Base-by-base conservation (phyloP, 768 basidiomycete species). In the Kwoniella shandongensis region DNA sequence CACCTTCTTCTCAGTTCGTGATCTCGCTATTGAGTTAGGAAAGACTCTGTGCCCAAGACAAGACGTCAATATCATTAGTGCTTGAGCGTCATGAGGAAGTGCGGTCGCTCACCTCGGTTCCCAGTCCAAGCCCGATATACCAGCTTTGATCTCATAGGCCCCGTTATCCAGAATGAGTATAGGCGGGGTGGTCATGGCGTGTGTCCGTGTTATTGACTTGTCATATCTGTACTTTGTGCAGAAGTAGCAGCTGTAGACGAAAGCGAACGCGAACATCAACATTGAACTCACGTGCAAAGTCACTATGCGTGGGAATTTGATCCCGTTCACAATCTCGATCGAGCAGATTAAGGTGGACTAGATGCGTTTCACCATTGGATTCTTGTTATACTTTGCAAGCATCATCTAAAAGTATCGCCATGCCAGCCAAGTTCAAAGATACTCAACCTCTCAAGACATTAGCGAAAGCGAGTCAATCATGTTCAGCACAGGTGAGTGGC, bases 151-250 rank as follows among this genome's bases (percentile, higher is more conserved):
- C 3, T 83, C 83, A 32, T 82, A 84, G 10, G 85, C 92, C 38
- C 92, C 92, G 72, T 94, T 97, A 75, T 97, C 92, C 42, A 94
- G 80, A 13, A 93, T 80, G 52, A 92, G 78, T 25, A 85, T 79
- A 12, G 78, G 70, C 54, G 76, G 57, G 36, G 63, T 44, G 17
- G 63, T 54, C 59, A 61, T 64, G 7, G n/a, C n/a, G n/a, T n/a
- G n/a, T n/a, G n/a, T n/a, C n/a, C n/a, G n/a, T n/a, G n/a, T n/a
- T n/a, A n/a, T n/a, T n/a, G n/a, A n/a, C n/a, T n/a, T n/a, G n/a
- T n/a, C n/a, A n/a, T n/a, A n/a, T n/a, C n/a, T n/a, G n/a, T n/a
- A n/a, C n/a, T n/a, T n/a, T n/a, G n/a, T n/a, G n/a, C n/a, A n/a
- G n/a, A n/a, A n/a, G n/a, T n/a, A n/a, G n/a, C n/a, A n/a, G n/a